Percentiles rank a stretch among this genome's conserved stretches.
phyloP scores from a whole-genome alignment of 2,329 filamentous ascomycete species.

The Plenodomus tracheiphilus region DNA sequence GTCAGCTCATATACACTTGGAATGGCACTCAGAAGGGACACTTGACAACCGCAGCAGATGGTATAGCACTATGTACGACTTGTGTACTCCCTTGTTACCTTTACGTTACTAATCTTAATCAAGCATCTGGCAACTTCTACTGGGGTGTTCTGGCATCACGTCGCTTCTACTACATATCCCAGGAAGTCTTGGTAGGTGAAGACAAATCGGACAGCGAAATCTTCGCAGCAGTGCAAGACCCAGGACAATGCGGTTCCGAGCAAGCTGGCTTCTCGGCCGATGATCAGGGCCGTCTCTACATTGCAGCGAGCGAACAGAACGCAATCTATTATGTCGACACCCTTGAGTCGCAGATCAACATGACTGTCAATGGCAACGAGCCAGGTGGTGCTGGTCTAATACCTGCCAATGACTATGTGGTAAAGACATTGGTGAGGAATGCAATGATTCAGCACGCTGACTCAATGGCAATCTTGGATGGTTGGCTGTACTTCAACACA shows the following conservation, averaged over 20 bases:
- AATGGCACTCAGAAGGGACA: constrained; percentile 41
- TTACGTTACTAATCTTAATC: neutral
- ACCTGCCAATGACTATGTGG: constrained; percentile 41
- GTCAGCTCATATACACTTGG: constrained; percentile 41
- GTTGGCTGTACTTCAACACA: constrained; percentile 50
- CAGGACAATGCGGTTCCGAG: constrained; percentile 46
- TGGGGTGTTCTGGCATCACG: constrained; percentile 49
- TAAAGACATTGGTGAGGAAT: constrained; percentile 47
- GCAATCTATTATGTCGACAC: constrained; percentile 51
- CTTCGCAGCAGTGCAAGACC: constrained; percentile 42
- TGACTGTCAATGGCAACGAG: constrained; percentile 40
- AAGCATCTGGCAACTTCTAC: constrained; percentile 47
- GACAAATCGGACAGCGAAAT: constrained; percentile 41
- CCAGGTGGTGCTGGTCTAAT: constrained; percentile 41
- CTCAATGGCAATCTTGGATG: constrained; percentile 46
- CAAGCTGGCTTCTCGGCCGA: constrained; percentile 51
- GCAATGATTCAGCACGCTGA: constrained; percentile 51
- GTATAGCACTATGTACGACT: constrained; percentile 42
- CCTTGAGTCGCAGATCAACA: constrained; percentile 36
- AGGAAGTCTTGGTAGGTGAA: constrained; percentile 38
- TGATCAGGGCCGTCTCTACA: constrained; percentile 47
- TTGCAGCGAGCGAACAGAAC: constrained; percentile 50
- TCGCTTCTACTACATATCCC: constrained; percentile 48
- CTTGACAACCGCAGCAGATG: constrained; percentile 39
- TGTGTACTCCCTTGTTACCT: neutral